A percentile compares a stretch with the other conserved stretches of the same genome.
These are phyloP conservation scores for Citrus medica DNA, from an alignment of 345 rosid genomes.

Conservation along the genomic window DNA sequence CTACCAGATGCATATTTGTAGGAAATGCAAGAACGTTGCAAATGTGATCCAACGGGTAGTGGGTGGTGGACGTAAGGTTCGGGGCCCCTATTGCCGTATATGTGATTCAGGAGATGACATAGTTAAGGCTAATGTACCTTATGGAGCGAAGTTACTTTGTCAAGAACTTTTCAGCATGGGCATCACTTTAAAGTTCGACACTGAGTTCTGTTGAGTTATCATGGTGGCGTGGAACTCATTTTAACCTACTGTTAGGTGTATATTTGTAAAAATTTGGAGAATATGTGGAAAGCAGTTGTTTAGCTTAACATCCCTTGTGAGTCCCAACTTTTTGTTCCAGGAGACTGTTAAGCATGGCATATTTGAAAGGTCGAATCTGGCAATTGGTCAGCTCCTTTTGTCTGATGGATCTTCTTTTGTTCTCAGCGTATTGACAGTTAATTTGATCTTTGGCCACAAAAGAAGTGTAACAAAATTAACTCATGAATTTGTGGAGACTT, in stretches of 20 bases:
- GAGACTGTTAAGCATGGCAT: neutral
- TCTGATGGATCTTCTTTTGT: neutral
- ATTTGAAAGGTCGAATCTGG: neutral
- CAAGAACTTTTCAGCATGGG: conserved; percentile 97
- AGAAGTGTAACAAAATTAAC: neutral
- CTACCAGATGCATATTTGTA: conserved; percentile 76
- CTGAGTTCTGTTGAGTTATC: conserved; percentile 41
- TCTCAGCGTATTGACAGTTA: neutral
- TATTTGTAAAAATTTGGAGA: neutral
- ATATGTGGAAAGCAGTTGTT: neutral
- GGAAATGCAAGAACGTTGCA: conserved; percentile 54
- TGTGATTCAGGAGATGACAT: conserved; percentile 66
- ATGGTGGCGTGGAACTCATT: neutral
- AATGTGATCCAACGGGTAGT: conserved; percentile 66
- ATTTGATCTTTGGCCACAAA: neutral
- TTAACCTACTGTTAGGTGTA: neutral
- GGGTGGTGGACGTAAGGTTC: conserved; percentile 57
- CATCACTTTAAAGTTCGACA: conserved; percentile 68
- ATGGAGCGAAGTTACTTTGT: conserved; percentile 72
- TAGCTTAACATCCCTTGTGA: neutral
- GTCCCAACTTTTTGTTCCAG: neutral
- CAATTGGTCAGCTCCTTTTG: neutral
- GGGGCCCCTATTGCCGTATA: conserved; percentile 74
- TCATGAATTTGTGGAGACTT: neutral
- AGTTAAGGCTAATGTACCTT: conserved; percentile 62